Conservation (phyloP, 805 yeast genomes). For the Saturnispora galanensis region DNA sequence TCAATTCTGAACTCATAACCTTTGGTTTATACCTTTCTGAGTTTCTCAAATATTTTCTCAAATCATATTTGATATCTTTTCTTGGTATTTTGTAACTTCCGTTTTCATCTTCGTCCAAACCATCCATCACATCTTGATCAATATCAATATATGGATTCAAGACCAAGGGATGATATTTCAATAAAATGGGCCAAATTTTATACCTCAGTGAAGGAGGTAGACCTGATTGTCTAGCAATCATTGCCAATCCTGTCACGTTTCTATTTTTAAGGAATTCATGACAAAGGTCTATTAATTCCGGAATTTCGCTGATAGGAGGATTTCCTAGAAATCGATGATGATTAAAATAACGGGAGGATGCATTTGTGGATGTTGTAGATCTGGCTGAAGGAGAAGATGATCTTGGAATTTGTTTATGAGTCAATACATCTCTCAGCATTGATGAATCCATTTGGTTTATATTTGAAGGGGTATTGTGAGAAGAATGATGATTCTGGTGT, state of each 20-base stretch:
- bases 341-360: conserved; percentile 13
- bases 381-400: conserved; percentile 6
- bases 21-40: conserved; percentile 28
- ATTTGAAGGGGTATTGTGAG: neutral
- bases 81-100: conserved; percentile 20
- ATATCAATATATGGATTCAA: conserved; percentile 63
- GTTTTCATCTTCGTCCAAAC: conserved; percentile 21
- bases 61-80: conserved; percentile 42
- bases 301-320: conserved; percentile 36
- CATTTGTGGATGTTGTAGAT: conserved; percentile 9
- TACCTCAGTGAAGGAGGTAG: conserved; percentile 74
- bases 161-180: conserved; percentile 81
- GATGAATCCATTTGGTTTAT: neutral
- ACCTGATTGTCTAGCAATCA: conserved; percentile 73
- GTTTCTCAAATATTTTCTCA: conserved; percentile 49
- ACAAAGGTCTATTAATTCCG: conserved; percentile 45
- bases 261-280: conserved; percentile 44
- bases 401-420: conserved; percentile 3
- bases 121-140: conserved; percentile 36
- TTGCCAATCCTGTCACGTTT: conserved; percentile 68
- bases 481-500: neutral
- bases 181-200: conserved; percentile 73
- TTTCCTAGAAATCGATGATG: conserved; percentile 26
- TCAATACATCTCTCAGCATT: neutral
- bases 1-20: conserved; percentile 20